Base-by-base conservation (phyloP, 1,139 yeast genomes). In the Scheffersomyces insectosa region DNA sequence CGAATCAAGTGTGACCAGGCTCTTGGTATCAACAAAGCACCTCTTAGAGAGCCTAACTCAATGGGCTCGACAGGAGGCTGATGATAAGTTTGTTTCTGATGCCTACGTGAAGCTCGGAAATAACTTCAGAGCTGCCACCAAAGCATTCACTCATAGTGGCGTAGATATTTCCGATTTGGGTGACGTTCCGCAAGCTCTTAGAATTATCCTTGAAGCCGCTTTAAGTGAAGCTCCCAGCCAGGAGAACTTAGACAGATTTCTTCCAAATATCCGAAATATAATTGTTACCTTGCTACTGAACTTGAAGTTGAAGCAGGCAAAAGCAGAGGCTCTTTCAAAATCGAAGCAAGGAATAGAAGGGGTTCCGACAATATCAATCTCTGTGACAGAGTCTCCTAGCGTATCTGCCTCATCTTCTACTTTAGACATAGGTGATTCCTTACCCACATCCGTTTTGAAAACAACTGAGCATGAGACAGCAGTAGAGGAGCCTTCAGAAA, bases 71-170 rank as follows among this genome's bases (percentile, higher is more conserved):
- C 82, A 80, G 27, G 79, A 79, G 30, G 91, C 89, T 3, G 79
- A 85, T 32, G 98, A 91, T 43, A 82, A 82, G 46, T 89, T 81
- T 51, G 97, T 95, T 2, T 88, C 97, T 3, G 91, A 90, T 60
- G 88, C 93, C 5, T 95, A 90, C 61, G 99, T 95, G 11, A 85
- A 83, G 51, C 75, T 95, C 32, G 99, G 99, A 0, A 93, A 93
- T 60, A 97, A 93, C 64, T 95, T 90, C 69, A 83, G 95, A 54
- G 81, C 88, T 2, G 90, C 96, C 0, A 83, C 93, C 14, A 77
- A 89, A 48, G 85, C 89, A 2, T 87, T 88, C 58, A 66, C 79
- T 11, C 72, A 72, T 37, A 82, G 86, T 1, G 90, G 90, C 1
- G 79, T 88, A 3, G 87, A 84, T 48, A 83, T 83, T 33, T 37